Percentiles rank a stretch among this genome's conserved stretches.
Conservation (phyloP, 768 basidiomycete species). For the Russula ochroleuca region DNA sequence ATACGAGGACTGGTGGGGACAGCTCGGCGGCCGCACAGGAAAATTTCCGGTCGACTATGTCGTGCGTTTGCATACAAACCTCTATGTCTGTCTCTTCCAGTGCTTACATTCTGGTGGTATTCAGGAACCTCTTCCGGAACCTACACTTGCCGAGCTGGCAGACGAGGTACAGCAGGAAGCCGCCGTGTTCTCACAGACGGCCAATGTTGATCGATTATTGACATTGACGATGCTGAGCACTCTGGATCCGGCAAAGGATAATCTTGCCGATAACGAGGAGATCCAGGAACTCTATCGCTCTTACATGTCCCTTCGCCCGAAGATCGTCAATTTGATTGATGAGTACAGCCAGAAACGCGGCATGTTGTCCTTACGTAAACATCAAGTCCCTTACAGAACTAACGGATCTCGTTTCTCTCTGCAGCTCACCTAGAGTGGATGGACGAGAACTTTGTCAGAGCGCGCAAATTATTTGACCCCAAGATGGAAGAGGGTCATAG, state of each 20-base stretch:
- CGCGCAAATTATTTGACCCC: constrained; percentile 82
- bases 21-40: constrained; percentile 82
- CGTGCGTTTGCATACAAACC: constrained; percentile 42
- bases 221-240: constrained; percentile 12
- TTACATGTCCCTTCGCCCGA: constrained; percentile 84
- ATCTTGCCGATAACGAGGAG: constrained; percentile 27
- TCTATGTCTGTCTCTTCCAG: background rate
- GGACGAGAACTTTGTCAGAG: constrained; percentile 90
- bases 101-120: background rate
- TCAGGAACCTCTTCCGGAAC: constrained; percentile 83
- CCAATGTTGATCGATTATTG: constrained; percentile 69
- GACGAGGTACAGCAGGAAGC: constrained; percentile 85
- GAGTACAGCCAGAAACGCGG: constrained; percentile 94
- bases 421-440: constrained; percentile 88
- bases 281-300: constrained; percentile 82
- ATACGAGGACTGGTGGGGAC: constrained; percentile 98
- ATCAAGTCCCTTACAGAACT: background rate
- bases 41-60: constrained; percentile 98
- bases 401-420: background rate
- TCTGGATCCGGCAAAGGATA: constrained; percentile 19
- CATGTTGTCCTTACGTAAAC: constrained; percentile 29
- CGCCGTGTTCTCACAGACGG: constrained; percentile 80
- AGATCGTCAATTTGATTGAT: constrained; percentile 94
- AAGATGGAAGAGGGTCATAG: constrained; percentile 91
- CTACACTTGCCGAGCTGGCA: constrained; percentile 67